Evolutionary conservation across 225 moss, liverwort and hornwort species (phyloP), one percentile per base, ranked within the genome.

Genomic region (Bryum argenteum): DNA sequence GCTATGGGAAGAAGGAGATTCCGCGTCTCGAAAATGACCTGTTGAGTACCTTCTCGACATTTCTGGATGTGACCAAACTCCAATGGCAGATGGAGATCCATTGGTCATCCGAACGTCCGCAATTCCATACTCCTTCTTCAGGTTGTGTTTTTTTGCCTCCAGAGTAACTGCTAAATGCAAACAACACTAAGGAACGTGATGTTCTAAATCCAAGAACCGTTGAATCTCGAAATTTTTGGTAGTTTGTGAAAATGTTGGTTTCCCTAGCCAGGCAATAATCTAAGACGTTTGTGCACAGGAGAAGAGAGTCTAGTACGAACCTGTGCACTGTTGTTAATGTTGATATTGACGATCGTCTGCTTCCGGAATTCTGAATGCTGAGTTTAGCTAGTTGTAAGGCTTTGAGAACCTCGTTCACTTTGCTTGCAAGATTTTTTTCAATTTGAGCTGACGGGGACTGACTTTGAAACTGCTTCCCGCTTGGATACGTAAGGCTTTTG

Each of bases 351-450:
- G 78, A 23, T 65, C 58, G 69, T 33, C 53, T 81, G 6, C 28
- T 28, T 44, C 61, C 63, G 9, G 72, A 69, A 44, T 66, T 78
- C 42, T 78, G 75, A 61, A 85, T 85, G 66, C 75, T 81, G 26
- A 81, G 54, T 62, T 85, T 85, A 22, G 84, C 84, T 55, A 65
- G 43, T 22, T 85, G 81, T 39, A 85, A 73, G 24, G 84, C 84
- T 70, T 75, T 73, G 6, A 85, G 81, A 57, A 85, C 81, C 38
- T 81, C 81, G 38, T 71, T 76, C 69, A 85, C 81, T 78, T 81
- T 73, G 56, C 55, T 81, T 58, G 75, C 16, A 23, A 72, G n/a
- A n/a, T n/a, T 24, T 28, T 39, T 78, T 37, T 72, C 78, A 44
- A 72, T 9, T 58, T 65, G 75, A 21, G 19, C 18, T 47, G 77